Evolutionary conservation across 2,329 filamentous ascomycete genomes (phyloP), one percentile per base, ranked within the genome.

Genomic region (Calonectria montana): DNA sequence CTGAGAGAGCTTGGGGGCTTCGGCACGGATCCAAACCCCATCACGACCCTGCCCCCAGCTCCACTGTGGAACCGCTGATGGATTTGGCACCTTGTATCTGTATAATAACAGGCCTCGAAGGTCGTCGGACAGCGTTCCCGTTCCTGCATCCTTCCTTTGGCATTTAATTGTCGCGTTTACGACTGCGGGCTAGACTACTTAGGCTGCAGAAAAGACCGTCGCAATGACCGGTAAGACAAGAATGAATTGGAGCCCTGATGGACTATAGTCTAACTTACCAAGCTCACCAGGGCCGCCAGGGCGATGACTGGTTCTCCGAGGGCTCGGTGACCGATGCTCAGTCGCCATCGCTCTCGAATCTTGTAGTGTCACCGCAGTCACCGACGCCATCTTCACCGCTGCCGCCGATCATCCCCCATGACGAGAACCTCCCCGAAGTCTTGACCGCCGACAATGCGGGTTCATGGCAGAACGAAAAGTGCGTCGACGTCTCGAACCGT

Each of bases 131-230:
- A 39, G 37, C 37, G 23, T 37, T 35, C 37, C 53, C 53, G 31
- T 59, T 59, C 31, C 37, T 39, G 53, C 53, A 39, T 59, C 53
- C 53, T 59, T 59, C 53, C 53, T 59, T 39, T 59, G 53, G 37
- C 31, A 39, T 59, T 39, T 59, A 35, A 39, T 59, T 59, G 53
- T 59, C 53, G 31, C 29, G n/a, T 25, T 37, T 59, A 59, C 53
- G 53, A 59, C 7, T 39, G 35, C 53, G 53, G 53, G 53, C 53
- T 35, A 39, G 23, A 37, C 0, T 35, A 27, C 23, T 23, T 59
- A 25, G 31, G 21, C 53, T 59, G 23, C 35, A 39, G 53, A 23
- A 47, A 31, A 53, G 31, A 39, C 31, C 18, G 18, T 37, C 15
- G 3, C 21, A n/a, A 59, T 59, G 53, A 21, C 37, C 37, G 13